These are phyloP conservation scores for Termitomyces sp. DNA, from an alignment of 768 basidiomycete species.

Conservation along the genomic window DNA sequence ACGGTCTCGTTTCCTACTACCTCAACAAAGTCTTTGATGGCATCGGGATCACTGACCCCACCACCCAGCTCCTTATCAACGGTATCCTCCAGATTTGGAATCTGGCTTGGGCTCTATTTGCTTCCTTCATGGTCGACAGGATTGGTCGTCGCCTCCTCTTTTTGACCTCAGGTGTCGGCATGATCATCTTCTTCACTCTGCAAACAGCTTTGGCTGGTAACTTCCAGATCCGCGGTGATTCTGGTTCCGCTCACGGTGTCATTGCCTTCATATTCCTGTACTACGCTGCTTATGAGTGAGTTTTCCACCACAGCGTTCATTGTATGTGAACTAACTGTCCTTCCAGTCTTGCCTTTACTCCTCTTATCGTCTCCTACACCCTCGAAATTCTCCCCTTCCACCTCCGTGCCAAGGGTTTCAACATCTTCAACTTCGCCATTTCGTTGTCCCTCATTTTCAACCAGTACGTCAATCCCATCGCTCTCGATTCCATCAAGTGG, in stretches of 20 bases:
- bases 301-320: slow-evolving; percentile 2
- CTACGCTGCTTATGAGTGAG: slow-evolving; percentile 72
- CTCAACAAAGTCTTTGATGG: slow-evolving; percentile 65
- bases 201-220: slow-evolving; percentile 64
- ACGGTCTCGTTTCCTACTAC: slow-evolving; percentile 82
- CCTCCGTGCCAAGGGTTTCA: slow-evolving; percentile 84
- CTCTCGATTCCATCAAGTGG: slow-evolving; percentile 58
- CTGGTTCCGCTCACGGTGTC: slow-evolving; percentile 57
- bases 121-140: slow-evolving; percentile 57
- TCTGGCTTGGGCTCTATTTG: slow-evolving; percentile 51
- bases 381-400: slow-evolving; percentile 83
- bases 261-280: slow-evolving; percentile 84
- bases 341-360: slow-evolving; percentile 70
- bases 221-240: slow-evolving; percentile 36
- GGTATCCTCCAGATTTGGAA: slow-evolving; percentile 85
- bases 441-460: slow-evolving; percentile 83
- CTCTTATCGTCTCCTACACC: slow-evolving; percentile 82
- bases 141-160: slow-evolving; percentile 70
- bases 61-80: slow-evolving; percentile 75
- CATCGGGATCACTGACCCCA: slow-evolving; percentile 58
- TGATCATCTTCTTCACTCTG: slow-evolving; percentile 60
- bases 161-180: slow-evolving; percentile 50
- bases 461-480: slow-evolving; percentile 84
- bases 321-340: not conserved
- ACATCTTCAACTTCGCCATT: slow-evolving; percentile 72